Percentiles rank a stretch among this genome's conserved stretches.
Evolutionary conservation across 805 yeast species (phyloP).

Genomic region (Candida rishiriensis): DNA sequence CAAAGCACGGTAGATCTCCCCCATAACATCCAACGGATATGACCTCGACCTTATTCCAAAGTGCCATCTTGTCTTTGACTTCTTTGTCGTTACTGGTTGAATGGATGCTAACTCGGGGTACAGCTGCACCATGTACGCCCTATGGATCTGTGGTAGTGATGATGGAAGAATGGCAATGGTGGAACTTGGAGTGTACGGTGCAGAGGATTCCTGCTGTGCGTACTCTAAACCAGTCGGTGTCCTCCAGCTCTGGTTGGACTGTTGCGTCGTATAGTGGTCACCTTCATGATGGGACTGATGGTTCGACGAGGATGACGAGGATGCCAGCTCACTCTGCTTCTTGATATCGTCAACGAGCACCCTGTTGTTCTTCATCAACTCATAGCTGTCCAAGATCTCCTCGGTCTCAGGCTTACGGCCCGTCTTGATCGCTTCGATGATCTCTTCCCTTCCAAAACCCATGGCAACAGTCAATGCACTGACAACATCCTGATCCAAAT

Average conservation of each 20-base stretch:
- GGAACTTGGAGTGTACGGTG: constrained; percentile 56
- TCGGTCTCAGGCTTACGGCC: constrained; percentile 45
- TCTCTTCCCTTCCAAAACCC: constrained; percentile 87
- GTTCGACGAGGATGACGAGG: neutral
- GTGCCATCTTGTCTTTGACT: constrained; percentile 96
- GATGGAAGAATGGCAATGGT: constrained; percentile 92
- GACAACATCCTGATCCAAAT: constrained; percentile 72
- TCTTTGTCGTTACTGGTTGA: constrained; percentile 59
- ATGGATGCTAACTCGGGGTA: constrained; percentile 29
- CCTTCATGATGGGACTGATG: neutral
- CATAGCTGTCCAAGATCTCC: constrained; percentile 84
- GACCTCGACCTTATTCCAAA: constrained; percentile 95
- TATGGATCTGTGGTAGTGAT: constrained; percentile 88
- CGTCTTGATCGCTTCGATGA: constrained; percentile 54
- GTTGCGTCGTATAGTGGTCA: neutral
- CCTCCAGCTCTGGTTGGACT: constrained; percentile 23
- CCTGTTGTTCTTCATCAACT: constrained; percentile 75
- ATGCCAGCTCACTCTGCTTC: constrained; percentile 18
- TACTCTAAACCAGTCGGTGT: constrained; percentile 27
- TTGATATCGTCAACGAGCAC: constrained; percentile 64
- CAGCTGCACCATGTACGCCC: constrained; percentile 75
- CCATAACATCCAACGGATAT: constrained; percentile 97
- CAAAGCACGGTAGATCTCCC: constrained; percentile 92
- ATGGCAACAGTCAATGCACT: constrained; percentile 70
- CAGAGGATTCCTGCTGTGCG: constrained; percentile 20